phyloP scores from a whole-genome alignment of 2,329 filamentous ascomycete genomes.

The Alternaria dauci region DNA sequence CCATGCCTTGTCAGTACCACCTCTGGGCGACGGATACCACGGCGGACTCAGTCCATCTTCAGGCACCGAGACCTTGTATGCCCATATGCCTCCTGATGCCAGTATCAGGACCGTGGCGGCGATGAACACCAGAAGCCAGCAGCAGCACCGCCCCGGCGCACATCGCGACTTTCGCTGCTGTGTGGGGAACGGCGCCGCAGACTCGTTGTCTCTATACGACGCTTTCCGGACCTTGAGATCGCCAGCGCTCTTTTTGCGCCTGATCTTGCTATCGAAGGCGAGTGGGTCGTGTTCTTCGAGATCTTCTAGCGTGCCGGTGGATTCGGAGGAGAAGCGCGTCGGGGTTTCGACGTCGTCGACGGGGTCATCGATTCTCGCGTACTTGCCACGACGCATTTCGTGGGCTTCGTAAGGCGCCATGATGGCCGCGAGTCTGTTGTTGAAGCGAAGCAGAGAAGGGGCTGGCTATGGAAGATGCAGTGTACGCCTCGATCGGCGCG shows the following conservation, averaged over 20 bases:
- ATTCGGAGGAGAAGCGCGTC: conserved; percentile 49
- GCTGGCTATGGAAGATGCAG: neutral
- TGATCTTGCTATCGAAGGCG: conserved; percentile 52
- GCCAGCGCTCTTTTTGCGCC: conserved; percentile 52
- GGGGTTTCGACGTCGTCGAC: conserved; percentile 45
- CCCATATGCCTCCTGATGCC: conserved; percentile 57
- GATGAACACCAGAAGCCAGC: conserved; percentile 55
- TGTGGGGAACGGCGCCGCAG: conserved; percentile 21
- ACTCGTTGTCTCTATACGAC: conserved; percentile 44
- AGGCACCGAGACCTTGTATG: conserved; percentile 54
- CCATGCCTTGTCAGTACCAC: conserved; percentile 76
- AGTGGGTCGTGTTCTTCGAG: conserved; percentile 59
- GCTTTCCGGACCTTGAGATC: conserved; percentile 46
- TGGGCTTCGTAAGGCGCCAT: conserved; percentile 44
- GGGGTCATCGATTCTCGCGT: conserved; percentile 48
- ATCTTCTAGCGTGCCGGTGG: conserved; percentile 48
- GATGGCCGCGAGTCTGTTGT: neutral
- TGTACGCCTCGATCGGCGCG: conserved; percentile 5
- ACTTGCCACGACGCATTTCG: conserved; percentile 50
- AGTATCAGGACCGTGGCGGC: conserved; percentile 54
- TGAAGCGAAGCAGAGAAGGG: neutral
- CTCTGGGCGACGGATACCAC: conserved; percentile 75
- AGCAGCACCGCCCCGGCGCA: conserved; percentile 54
- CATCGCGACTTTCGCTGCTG: conserved; percentile 37
- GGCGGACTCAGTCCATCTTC: conserved; percentile 55